These are phyloP conservation scores for Melaleuca quinquenervia DNA, from an alignment of 345 rosid species.

Conservation along the genomic window DNA sequence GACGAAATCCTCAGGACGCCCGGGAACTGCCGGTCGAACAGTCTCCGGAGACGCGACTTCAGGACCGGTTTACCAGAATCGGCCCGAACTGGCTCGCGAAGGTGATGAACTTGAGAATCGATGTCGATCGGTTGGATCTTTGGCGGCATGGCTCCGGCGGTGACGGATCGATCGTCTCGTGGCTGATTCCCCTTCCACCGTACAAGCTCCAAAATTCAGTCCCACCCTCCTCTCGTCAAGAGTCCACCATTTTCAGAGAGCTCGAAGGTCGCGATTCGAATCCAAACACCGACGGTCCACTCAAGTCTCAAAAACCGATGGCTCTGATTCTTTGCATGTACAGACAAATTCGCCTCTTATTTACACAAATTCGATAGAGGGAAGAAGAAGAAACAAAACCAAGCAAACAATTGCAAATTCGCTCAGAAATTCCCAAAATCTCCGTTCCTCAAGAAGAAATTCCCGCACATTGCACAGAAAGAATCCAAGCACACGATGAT, in stretches of 20 bases:
- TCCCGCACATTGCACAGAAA: neutral
- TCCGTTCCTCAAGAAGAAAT: neutral
- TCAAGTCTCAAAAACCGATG: neutral
- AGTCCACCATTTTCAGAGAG: neutral
- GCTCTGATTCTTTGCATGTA: conserved; percentile 1
- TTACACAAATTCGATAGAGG: neutral
- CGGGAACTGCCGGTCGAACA: conserved; percentile 60
- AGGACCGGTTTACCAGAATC: conserved; percentile 50
- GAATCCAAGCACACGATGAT: neutral
- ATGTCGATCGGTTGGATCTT: conserved; percentile 67
- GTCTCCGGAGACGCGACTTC: conserved; percentile 54
- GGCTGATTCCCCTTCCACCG: neutral
- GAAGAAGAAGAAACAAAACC: neutral
- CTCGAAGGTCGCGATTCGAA: neutral
- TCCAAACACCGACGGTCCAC: neutral
- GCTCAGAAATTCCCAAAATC: neutral
- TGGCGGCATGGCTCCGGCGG: conserved; percentile 27
- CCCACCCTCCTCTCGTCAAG: neutral
- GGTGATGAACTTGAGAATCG: conserved; percentile 13
- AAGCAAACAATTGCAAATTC: neutral
- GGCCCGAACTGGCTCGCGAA: conserved; percentile 13
- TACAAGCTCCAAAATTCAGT: neutral
- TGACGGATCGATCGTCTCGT: neutral
- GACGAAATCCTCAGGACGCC: conserved; percentile 34
- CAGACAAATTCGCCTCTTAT: neutral